Conservation (phyloP, 495 filamentous ascomycete genomes). For the Aspergillus nidulans region DNA sequence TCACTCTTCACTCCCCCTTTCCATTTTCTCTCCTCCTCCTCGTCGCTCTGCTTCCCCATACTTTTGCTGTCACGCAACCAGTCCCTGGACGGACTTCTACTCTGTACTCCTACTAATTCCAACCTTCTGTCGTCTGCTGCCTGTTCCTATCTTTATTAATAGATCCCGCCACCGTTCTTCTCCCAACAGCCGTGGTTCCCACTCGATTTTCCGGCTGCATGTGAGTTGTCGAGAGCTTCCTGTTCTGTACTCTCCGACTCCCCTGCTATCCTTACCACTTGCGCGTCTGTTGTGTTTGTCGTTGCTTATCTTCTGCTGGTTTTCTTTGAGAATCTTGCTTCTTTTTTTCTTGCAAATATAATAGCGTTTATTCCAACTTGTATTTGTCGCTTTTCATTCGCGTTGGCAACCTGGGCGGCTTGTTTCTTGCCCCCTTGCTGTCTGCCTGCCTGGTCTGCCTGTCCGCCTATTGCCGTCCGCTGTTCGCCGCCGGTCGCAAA, state of each 20-base stretch:
- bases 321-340: not conserved
- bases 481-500: slow-evolving; percentile 19
- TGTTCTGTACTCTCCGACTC: slow-evolving; percentile 2
- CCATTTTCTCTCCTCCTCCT: not conserved
- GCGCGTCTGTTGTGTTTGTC: not conserved
- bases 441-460: slow-evolving; percentile 4
- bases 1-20: slow-evolving; percentile 1
- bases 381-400: slow-evolving; percentile 7
- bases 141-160: slow-evolving; percentile 19
- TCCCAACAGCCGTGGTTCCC: slow-evolving; percentile 13
- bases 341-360: slow-evolving; percentile 3
- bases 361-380: slow-evolving; percentile 3
- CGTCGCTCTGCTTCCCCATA: slow-evolving; percentile 3
- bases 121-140: slow-evolving; percentile 3
- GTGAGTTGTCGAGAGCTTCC: slow-evolving; percentile 14
- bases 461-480: slow-evolving; percentile 14
- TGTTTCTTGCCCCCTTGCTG: not conserved
- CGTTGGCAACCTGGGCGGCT: not conserved
- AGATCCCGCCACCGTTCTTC: slow-evolving; percentile 20
- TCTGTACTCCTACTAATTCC: not conserved
- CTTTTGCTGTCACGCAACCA: not conserved
- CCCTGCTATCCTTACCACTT: slow-evolving; percentile 11
- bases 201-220: slow-evolving; percentile 12
- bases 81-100: slow-evolving; percentile 13
- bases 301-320: not conserved